Evolutionary conservation across 2,329 filamentous ascomycete species (phyloP).

Genomic region (Emericellopsis cladophorae): DNA sequence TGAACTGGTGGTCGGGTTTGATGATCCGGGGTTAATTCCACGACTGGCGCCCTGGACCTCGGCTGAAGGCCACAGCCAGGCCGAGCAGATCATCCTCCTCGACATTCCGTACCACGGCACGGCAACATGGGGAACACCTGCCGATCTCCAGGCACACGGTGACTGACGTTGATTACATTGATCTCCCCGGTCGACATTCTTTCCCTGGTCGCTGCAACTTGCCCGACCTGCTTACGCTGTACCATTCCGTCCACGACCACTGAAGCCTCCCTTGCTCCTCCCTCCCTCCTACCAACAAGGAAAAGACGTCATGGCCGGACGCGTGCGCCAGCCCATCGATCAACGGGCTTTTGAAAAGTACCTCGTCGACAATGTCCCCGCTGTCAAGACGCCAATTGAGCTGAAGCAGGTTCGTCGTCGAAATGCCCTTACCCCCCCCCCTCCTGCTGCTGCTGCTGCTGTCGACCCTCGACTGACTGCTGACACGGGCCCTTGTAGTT

Average conservation of each 20-base stretch:
- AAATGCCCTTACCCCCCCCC: too few relatives aligned
- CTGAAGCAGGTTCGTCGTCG: constrained; percentile 64
- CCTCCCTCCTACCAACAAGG: not conserved
- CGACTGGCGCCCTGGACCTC: not conserved
- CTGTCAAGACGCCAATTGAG: constrained; percentile 71
- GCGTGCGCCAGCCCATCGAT: constrained; percentile 84
- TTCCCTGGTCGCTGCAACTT: too few relatives aligned
- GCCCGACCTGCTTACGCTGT: too few relatives aligned
- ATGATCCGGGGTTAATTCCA: not conserved
- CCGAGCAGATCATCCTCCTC: not conserved
- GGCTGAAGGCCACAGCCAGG: not conserved
- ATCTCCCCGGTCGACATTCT: too few relatives aligned
- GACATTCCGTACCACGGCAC: constrained; percentile 1
- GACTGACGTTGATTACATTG: too few relatives aligned
- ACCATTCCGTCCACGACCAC: too few relatives aligned
- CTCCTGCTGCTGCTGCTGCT: not conserved
- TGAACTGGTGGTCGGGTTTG: not conserved
- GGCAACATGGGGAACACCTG: not conserved
- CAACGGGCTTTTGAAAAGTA: constrained; percentile 67
- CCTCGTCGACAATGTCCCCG: constrained; percentile 64
- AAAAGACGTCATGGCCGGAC: constrained; percentile 57
- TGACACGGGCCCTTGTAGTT: constrained; percentile 44
- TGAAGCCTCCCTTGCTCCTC: not conserved
- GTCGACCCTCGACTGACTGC: not conserved
- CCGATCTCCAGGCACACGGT: too few relatives aligned